Evolutionary conservation across 441 rosid species (phyloP), one percentile per base, ranked within the genome.

Genomic region (Hura crepitans): DNA sequence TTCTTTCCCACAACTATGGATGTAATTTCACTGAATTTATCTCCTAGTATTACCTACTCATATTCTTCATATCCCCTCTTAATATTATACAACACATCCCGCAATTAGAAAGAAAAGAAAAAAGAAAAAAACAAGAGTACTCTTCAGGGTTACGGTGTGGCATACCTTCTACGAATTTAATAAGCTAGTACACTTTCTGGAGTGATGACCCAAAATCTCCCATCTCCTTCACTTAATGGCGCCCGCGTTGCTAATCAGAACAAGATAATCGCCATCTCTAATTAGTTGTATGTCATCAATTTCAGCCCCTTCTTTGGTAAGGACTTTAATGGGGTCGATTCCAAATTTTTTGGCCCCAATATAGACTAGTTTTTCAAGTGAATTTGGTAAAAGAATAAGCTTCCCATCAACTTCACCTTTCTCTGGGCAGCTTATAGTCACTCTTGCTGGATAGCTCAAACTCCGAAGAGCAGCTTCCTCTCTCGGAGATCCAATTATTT

Each of bases 241-340:
- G n/a, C 28, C 62, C 37, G 76, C 77, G 70, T 71, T 74, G 64
- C 81, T 77, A 10, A 66, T 79, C 58, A 94, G 80, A 70, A 87
- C 62, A 61, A 94, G 89, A 78, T 78, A 84, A 76, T 94, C 99
- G 5, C 94, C 97, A 63, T 94, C 99, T 81, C 99, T 86, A 54
- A 94, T 68, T 20, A 90, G 76, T 28, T 84, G 86, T 35, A 94
- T 78, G 43, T 87, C 93, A 66, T 94, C 97, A 31, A 94, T 81
- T 77, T 89, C 88, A 42, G 96, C 94, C 46, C 97, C 96, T 45
- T 83, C 91, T 70, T 75, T 79, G 28, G 76, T 81, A 8, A 84
- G 74, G 67, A 94, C 72, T 80, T 78, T 85, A 53, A 81, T 80
- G 35, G 90, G 79, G 20, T 35, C 55, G 76, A 83, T 72, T 20